These are phyloP conservation scores for Thinopyrum elongatum DNA, from an alignment of 176 grass and related monocot genomes.

Conservation along the genomic window DNA sequence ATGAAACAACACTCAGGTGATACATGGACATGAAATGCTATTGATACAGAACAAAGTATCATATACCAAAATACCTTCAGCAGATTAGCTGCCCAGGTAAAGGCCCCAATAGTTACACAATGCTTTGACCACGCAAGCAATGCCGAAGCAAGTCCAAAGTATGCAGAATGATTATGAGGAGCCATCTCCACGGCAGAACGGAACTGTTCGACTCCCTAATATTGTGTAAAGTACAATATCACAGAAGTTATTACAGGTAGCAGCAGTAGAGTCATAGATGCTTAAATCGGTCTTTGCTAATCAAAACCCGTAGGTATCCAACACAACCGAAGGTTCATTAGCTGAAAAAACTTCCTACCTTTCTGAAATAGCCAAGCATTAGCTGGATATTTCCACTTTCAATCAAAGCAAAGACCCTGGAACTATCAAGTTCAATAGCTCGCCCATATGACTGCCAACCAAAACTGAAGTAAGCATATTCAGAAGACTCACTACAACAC, in stretches of 20 bases:
- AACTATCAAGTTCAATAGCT: slow-evolving; percentile 81
- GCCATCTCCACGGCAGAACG: slow-evolving; percentile 64
- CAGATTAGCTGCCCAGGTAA: slow-evolving; percentile 80
- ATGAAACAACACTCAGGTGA: slow-evolving; percentile 14
- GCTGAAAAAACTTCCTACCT: slow-evolving; percentile 51
- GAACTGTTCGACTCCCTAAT: slow-evolving; percentile 89
- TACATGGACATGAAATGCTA: not conserved
- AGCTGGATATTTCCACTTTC: slow-evolving; percentile 91
- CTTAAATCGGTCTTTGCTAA: slow-evolving; percentile 4
- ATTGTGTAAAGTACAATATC: slow-evolving; percentile 23
- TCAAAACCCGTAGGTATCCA: slow-evolving; percentile 19
- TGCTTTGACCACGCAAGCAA: slow-evolving; percentile 83
- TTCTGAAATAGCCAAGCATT: slow-evolving; percentile 93
- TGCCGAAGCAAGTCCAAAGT: slow-evolving; percentile 87
- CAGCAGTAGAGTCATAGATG: not conserved
- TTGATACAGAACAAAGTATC: slow-evolving; percentile 21
- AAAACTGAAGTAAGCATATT: slow-evolving; percentile 48
- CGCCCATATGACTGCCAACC: slow-evolving; percentile 78
- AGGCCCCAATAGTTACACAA: slow-evolving; percentile 69
- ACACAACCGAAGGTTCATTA: not conserved
- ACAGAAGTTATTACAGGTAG: slow-evolving; percentile 21
- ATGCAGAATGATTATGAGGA: slow-evolving; percentile 75
- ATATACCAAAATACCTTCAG: slow-evolving; percentile 65
- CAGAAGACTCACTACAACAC: slow-evolving; percentile 21
- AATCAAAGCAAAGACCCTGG: slow-evolving; percentile 81